Evolutionary conservation across 2,329 filamentous ascomycete species (phyloP).

Genomic region (Coniochaeta sp.): DNA sequence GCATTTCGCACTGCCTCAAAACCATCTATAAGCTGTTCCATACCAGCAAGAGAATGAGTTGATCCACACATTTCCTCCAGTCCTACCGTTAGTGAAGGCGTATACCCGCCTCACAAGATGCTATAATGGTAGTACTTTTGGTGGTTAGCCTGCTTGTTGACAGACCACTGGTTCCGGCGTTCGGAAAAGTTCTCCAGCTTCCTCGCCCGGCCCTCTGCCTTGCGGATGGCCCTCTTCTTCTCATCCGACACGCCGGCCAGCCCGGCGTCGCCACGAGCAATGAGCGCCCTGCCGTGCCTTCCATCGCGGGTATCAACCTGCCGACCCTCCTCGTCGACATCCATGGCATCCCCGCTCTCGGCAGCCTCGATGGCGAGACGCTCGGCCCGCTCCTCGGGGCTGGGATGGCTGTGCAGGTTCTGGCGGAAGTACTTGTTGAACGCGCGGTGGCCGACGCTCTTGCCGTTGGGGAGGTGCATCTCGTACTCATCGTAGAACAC

Average conservation of each 20-base stretch:
- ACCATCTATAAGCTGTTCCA: neutral
- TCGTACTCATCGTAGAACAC: slow-evolving; percentile 92
- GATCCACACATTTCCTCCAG: neutral
- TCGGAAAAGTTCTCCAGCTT: slow-evolving; percentile 56
- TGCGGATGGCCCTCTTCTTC: slow-evolving; percentile 8
- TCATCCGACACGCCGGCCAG: slow-evolving; percentile 8
- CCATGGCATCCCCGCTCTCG: slow-evolving; percentile 14
- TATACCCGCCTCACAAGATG: neutral
- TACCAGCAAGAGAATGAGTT: neutral
- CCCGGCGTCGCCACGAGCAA: slow-evolving; percentile 11
- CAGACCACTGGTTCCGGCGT: slow-evolving; percentile 58
- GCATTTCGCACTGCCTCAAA: neutral
- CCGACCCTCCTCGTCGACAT: slow-evolving; percentile 8
- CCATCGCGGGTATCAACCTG: slow-evolving; percentile 5
- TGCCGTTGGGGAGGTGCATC: slow-evolving; percentile 84
- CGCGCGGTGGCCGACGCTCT: slow-evolving; percentile 83
- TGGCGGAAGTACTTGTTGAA: slow-evolving; percentile 85
- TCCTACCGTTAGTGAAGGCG: neutral
- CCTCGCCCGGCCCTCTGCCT: slow-evolving; percentile 58
- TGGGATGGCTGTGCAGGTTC: slow-evolving; percentile 80
- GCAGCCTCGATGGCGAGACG: slow-evolving; percentile 13
- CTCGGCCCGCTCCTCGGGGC: slow-evolving; percentile 59
- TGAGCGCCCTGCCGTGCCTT: slow-evolving; percentile 11
- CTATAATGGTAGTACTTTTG: slow-evolving; percentile 56
- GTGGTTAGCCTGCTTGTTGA: slow-evolving; percentile 69